Evolutionary conservation across 495 filamentous ascomycete species (phyloP).

Genomic region (Lasiosphaeria ovina): DNA sequence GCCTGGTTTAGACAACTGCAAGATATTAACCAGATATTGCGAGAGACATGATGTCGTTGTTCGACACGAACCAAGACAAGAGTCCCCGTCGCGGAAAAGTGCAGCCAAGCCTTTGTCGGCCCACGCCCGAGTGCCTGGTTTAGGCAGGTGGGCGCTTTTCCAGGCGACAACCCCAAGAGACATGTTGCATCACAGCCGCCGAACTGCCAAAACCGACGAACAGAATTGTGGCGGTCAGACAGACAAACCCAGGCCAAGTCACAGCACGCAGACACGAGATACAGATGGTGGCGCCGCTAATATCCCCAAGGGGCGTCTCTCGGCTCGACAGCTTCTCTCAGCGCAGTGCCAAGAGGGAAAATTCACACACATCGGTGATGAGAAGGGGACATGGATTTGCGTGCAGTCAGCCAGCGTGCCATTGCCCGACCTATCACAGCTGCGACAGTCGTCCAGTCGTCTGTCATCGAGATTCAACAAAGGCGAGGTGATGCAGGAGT

Average conservation of each 20-base stretch:
- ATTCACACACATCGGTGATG: too few species aligned
- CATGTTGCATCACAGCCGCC: neutral
- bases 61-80: neutral
- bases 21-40: neutral
- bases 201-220: neutral
- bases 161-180: slow-evolving; percentile 2
- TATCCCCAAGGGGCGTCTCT: neutral
- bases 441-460: too few species aligned
- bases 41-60: neutral
- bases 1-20: neutral
- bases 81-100: too few species aligned
- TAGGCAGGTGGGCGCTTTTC: slow-evolving; percentile 2
- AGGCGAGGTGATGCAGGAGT: too few species aligned
- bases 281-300: neutral
- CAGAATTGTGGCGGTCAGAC: neutral
- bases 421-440: too few species aligned
- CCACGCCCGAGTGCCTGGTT: neutral
- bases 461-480: too few species aligned
- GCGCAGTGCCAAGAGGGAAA: too few species aligned
- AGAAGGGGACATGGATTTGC: too few species aligned
- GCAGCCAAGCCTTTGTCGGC: neutral
- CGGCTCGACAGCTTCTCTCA: neutral
- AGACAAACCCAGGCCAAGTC: neutral
- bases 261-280: neutral
- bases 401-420: too few species aligned